Evolutionary conservation across 1,284 basidiomycete genomes (phyloP).

Genomic region (Cystobasidium pallidum): DNA sequence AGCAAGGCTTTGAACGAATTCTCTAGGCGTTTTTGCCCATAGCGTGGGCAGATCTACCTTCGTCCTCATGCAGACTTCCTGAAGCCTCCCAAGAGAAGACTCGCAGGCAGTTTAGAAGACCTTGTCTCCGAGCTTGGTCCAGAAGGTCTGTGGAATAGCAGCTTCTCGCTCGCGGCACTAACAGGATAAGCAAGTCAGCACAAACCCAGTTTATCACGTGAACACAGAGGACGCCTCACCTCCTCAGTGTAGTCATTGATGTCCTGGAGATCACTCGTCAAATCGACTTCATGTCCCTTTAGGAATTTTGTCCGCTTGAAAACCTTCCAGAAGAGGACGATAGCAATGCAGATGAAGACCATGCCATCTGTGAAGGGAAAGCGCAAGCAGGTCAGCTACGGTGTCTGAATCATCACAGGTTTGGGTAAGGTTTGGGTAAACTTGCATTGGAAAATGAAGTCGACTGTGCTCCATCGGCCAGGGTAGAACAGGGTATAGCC

Average conservation of each 20-base stretch:
- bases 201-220: no score
- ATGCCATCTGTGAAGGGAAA: conserved; percentile 20
- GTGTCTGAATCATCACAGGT: no score
- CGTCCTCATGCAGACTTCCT: no score
- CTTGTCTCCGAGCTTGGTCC: conserved; percentile 26
- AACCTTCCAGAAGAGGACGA: conserved; percentile 42
- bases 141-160: conserved; percentile 1
- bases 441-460: conserved; percentile 42
- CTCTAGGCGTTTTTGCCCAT: no score
- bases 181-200: no score
- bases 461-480: conserved; percentile 23
- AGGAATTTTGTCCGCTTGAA: conserved; percentile 41
- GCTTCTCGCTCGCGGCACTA: conserved; percentile 22
- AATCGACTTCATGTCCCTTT: conserved; percentile 34
- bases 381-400: background rate
- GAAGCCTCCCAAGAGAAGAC: no score
- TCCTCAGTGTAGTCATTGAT: conserved; percentile 42
- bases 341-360: conserved; percentile 40
- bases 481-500: conserved; percentile 41
- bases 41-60: no score
- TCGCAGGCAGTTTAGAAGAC: conserved; percentile 13
- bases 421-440: background rate
- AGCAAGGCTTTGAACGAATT: background rate
- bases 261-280: conserved; percentile 26
- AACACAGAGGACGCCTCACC: background rate